A percentile compares a stretch with the other conserved stretches of the same genome.
Conservation (phyloP, 2,329 filamentous ascomycete species). For the Metarhizium humberi region DNA sequence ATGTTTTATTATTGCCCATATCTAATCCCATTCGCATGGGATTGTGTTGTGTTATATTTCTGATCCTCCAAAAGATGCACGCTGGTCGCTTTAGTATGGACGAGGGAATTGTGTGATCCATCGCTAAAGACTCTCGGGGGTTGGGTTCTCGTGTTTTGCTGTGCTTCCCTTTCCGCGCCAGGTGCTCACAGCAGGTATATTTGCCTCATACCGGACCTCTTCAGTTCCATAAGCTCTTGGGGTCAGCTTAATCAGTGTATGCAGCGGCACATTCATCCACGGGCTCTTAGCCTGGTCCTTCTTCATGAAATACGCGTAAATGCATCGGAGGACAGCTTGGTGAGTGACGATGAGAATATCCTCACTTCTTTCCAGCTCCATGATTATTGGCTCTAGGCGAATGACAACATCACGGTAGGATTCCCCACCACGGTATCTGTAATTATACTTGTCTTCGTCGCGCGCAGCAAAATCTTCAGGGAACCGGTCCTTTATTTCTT, state of each 20-base stretch:
- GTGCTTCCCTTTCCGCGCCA: slow-evolving; percentile 91
- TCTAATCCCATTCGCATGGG: background rate
- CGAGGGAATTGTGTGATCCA: background rate
- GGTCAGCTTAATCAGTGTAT: slow-evolving; percentile 93
- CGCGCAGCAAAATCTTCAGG: slow-evolving; percentile 93
- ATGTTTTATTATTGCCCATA: background rate
- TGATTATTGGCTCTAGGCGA: slow-evolving; percentile 96
- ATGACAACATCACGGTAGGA: slow-evolving; percentile 96
- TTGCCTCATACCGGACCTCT: slow-evolving; percentile 76
- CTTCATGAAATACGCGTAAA: slow-evolving; percentile 99
- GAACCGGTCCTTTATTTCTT: slow-evolving; percentile 83
- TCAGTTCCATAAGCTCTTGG: slow-evolving; percentile 90
- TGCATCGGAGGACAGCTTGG: slow-evolving; percentile 91
- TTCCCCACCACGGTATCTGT: slow-evolving; percentile 93
- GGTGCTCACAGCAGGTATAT: slow-evolving; percentile 92
- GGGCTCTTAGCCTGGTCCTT: slow-evolving; percentile 85
- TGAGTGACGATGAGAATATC: slow-evolving; percentile 98
- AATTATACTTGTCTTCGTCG: slow-evolving; percentile 99
- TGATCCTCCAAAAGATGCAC: background rate
- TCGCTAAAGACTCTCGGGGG: slow-evolving; percentile 23
- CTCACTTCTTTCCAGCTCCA: slow-evolving; percentile 93
- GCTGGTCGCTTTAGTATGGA: background rate
- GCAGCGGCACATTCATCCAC: slow-evolving; percentile 97
- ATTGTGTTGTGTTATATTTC: background rate
- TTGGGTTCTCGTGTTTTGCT: slow-evolving; percentile 71